Percentiles rank a stretch among this genome's conserved stretches.
Evolutionary conservation across 441 rosid species (phyloP).

Genomic region (Daphne laureola): DNA sequence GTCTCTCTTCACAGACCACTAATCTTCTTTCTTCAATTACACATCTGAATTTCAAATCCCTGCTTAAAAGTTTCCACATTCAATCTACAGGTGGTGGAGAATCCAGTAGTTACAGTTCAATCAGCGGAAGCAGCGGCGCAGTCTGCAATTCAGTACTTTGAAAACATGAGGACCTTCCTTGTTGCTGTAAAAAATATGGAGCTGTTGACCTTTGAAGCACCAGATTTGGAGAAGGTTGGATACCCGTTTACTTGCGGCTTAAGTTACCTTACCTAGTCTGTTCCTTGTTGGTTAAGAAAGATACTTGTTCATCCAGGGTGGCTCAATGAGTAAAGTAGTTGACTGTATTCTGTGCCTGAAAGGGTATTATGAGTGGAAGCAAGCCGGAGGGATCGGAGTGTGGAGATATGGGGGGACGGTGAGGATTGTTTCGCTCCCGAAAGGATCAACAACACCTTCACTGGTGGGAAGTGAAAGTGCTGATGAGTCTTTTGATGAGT

Average conservation of each 20-base stretch:
- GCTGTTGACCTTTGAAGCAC: constrained; percentile 91
- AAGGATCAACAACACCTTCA: constrained; percentile 47
- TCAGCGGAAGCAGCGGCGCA: constrained; percentile 92
- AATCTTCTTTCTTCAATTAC: too few species aligned
- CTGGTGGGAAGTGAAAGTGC: constrained; percentile 64
- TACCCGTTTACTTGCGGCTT: too few species aligned
- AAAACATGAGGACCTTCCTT: constrained; percentile 93
- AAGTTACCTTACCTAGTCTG: background rate
- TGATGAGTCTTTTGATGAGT: constrained; percentile 81
- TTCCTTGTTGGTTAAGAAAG: constrained; percentile 4
- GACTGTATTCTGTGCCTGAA: constrained; percentile 93
- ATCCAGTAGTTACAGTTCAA: constrained; percentile 55
- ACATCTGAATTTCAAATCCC: too few species aligned
- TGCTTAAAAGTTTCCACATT: too few species aligned
- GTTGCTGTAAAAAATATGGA: constrained; percentile 88
- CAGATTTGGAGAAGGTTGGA: constrained; percentile 82
- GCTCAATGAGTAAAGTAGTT: constrained; percentile 91
- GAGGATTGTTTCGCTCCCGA: constrained; percentile 73
- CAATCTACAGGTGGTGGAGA: constrained; percentile 58
- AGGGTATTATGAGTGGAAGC: constrained; percentile 94
- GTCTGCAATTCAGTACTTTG: constrained; percentile 92
- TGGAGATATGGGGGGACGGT: constrained; percentile 98
- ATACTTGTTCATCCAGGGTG: constrained; percentile 49
- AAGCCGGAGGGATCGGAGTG: constrained; percentile 85
- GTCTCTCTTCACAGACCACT: constrained; percentile 19